Evolutionary conservation across 1,139 yeast genomes (phyloP), one percentile per base, ranked within the genome.

Genomic region (Yamadazyma jaroonii): DNA sequence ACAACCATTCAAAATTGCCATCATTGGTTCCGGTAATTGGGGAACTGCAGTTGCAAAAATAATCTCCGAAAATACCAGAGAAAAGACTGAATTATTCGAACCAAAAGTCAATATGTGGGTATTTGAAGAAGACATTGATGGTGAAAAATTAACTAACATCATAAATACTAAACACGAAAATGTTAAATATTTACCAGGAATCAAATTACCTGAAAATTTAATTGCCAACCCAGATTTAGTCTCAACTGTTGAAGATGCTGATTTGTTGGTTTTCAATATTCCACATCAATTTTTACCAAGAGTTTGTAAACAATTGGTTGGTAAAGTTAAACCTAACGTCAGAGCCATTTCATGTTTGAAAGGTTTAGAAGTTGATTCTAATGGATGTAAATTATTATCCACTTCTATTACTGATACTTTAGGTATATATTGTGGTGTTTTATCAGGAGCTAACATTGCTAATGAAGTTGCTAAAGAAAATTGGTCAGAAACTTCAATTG

Each of bases 1-100:
- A 22, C 52, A 56, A 31, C 81, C 80, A 12, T 75, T 71, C 61
- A 77, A 64, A 51, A 63, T 79, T 38, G 74, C 84, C 46, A 78
- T 83, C 44, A 74, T 84, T 44, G 92, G 92, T 28, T 82, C 89
- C 9, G 92, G 92, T 54, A 84, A 84, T 60, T 84, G 92, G 96
- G 97, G 97, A 42, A 87, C 96, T 27, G 90, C 97, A 6, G 89
- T 90, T 39, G 96, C 97, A 47, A 90, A 90, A 66, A 83, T 90
- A 36, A 82, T 89, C 28, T 89, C 96, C 26, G 97, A 90, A 63
- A 89, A 88, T 64, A 69, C 90, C 33, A 71, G 70, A 29, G 82
- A 76, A 50, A 74, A 84, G 63, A 80, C 88, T 17, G 70, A 78
- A 30, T 62, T 85, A 47, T 90, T 90, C 57, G 75, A 77, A 37